phyloP scores from a whole-genome alignment of 1,139 yeast species.

The Pneumocystis wakefieldiae region DNA sequence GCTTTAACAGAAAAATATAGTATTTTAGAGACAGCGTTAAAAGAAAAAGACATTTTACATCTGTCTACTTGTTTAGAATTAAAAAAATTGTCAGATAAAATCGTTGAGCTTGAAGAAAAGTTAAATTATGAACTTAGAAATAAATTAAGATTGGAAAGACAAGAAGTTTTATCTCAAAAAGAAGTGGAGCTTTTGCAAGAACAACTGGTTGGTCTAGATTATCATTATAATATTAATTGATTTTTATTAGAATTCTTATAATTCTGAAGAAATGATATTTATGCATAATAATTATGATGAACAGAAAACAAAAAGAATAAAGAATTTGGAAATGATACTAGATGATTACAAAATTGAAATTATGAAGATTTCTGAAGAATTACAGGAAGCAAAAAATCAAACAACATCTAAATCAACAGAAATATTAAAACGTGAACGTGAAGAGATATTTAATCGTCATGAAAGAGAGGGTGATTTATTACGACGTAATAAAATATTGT shows the following conservation, averaged over 20 bases:
- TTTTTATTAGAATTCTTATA: constrained; percentile 21
- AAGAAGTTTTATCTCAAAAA: constrained; percentile 38
- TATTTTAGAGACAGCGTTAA: constrained; percentile 19
- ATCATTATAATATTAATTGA: not conserved
- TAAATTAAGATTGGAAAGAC: constrained; percentile 34
- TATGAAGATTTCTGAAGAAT: constrained; percentile 27
- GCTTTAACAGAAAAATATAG: not conserved
- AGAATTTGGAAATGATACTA: constrained; percentile 36
- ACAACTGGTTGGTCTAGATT: constrained; percentile 22
- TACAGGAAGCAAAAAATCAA: constrained; percentile 18
- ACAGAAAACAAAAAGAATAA: constrained; percentile 22
- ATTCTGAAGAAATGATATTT: constrained; percentile 21
- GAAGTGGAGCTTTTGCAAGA: constrained; percentile 48
- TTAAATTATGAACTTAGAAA: constrained; percentile 16
- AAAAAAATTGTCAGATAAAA: constrained; percentile 24
- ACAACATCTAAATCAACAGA: constrained; percentile 19
- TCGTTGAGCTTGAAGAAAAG: constrained; percentile 24
- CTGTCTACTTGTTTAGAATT: constrained; percentile 22
- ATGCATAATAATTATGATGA: constrained; percentile 17
- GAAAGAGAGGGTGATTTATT: constrained; percentile 18
- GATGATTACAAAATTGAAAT: constrained; percentile 46
- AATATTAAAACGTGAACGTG: constrained; percentile 27
- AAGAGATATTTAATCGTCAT: constrained; percentile 19
- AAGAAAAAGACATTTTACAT: constrained; percentile 23
- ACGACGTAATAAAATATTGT: constrained; percentile 11